These are phyloP conservation scores for Salisapilia sapeloensis DNA, from an alignment of 352 stramenopile species.

Conservation along the genomic window DNA sequence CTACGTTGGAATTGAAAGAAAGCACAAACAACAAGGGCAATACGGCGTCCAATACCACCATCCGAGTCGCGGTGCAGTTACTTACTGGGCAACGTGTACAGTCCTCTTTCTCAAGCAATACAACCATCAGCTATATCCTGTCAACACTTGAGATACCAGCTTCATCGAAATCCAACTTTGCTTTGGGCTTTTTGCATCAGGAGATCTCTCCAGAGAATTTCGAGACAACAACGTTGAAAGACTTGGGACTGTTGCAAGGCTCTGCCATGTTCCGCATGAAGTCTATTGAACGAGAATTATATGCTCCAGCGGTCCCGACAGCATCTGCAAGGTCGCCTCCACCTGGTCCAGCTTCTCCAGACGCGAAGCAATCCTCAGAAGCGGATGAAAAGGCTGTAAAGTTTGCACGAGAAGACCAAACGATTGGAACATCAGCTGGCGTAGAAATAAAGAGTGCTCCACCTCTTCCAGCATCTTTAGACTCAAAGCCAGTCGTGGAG, in stretches of 20 bases:
- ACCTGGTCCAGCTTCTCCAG: neutral
- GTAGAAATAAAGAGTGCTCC: conserved; percentile 27
- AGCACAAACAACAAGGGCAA: neutral
- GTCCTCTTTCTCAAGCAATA: conserved; percentile 29
- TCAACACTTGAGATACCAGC: conserved; percentile 32
- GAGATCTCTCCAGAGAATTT: conserved; percentile 42
- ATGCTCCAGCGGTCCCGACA: neutral
- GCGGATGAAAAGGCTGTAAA: too few relatives aligned
- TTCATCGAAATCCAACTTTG: conserved; percentile 22
- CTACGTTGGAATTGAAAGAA: conserved; percentile 38
- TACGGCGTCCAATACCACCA: conserved; percentile 12
- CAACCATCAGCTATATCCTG: conserved; percentile 40
- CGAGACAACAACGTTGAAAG: conserved; percentile 39
- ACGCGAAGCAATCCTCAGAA: too few relatives aligned
- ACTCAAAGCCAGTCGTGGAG: neutral
- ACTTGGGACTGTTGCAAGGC: conserved; percentile 59
- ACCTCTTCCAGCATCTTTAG: neutral
- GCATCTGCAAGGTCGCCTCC: conserved; percentile 1
- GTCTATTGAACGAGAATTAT: conserved; percentile 2
- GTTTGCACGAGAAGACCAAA: too few relatives aligned
- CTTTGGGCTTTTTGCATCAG: conserved; percentile 58
- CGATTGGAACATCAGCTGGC: conserved; percentile 11
- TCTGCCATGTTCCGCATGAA: conserved; percentile 78
- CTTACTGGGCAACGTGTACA: conserved; percentile 61
- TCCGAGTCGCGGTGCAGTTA: conserved; percentile 72